Base-by-base conservation (phyloP, 2,329 filamentous ascomycete genomes). In the Fusarium caatingaense region DNA sequence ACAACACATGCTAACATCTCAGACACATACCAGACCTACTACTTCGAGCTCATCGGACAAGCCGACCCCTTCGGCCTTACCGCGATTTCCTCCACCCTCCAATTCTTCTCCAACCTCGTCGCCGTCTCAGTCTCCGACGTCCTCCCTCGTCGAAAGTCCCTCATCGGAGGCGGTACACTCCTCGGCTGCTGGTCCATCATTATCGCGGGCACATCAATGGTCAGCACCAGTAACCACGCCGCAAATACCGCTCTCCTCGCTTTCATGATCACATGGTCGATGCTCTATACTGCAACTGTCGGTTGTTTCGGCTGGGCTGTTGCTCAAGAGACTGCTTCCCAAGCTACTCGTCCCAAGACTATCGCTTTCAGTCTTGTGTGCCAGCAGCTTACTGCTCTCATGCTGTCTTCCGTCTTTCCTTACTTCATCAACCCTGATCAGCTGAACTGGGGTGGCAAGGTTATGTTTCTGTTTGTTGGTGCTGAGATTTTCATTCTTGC, bases 381-480 rank as follows among this genome's bases (percentile, higher is more conserved):
- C 44, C 75, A 80, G 44, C 78, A 80, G 25, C 69, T 80, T 0
- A 80, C 78, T 0, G 78, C 78, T 0, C 73, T 80, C 5, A 76
- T 80, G 76, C 74, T 80, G 11, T 78, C 76, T 3, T 79, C 76
- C 0, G 75, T 80, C 0, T 80, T 80, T 34, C 78, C 79, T 0
- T 80, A 72, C 67, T 80, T 80, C 32, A 80, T 80, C 65, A 80
- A 80, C 67, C 78, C 79, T 0, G 77, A 80, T 57, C 76, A 80
- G 55, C 57, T 80, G 4, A 80, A 80, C 59, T 80, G 78, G 78
- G 78, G 78, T 0, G 78, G 78, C 32, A 80, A 76, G 64, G 71
- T 80, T 60, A 79, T 80, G 77, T 80, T 80, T 47, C 18, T 80
- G 25, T 80, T 80, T 53, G 78, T 78, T 8, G 77, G 65, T 1